Base-by-base conservation (phyloP, 1,139 yeast species). In the Geotrichum restrictum region DNA sequence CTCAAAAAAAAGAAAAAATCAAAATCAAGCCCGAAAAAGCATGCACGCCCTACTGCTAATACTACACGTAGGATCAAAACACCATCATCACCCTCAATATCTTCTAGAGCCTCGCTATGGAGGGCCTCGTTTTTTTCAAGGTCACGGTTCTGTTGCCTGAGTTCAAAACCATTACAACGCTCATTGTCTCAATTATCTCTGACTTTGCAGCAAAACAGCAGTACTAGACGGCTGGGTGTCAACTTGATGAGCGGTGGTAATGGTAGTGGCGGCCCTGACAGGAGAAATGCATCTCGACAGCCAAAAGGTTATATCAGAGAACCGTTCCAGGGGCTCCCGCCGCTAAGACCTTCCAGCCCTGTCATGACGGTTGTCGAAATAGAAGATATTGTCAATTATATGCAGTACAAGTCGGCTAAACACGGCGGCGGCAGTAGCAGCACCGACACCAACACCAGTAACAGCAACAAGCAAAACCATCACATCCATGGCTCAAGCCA, bases 171-270 rank as follows among this genome's bases (percentile, higher is more conserved):
- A 8, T 21, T 40, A 11, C 44, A 40, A 16, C n/a, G 24, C 5
- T 24, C 44, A 22, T 6, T 40, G 44, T 40, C 44, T 6, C 44
- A 40, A 13, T 10, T 40, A 5, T 40, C 44, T 7, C 7, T 40
- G n/a, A 19, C 21, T 13, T 14, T 40, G 8, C 14, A 11, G 11
- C 14, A 40, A 24, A 29, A 24, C 6, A 40, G 14, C n/a, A 10
- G 44, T 4, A 11, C 29, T 19, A 40, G 29, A 24, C 29, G 29
- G 29, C 8, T 24, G 29, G 29, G 29, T 8, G 29, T 24, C 29
- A 8, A 5, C 29, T 24, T 8, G 8, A 24, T 8, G 29, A 24
- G 7, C 8, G 29, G 29, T 5, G 29, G 7, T 5, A 24, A 8
- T 5, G 8, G 29, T 24, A 24, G 29, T 5, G 29, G 7, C 8